Base-by-base conservation (phyloP, 2,329 filamentous ascomycete genomes). In the Mariannaea elegans region DNA sequence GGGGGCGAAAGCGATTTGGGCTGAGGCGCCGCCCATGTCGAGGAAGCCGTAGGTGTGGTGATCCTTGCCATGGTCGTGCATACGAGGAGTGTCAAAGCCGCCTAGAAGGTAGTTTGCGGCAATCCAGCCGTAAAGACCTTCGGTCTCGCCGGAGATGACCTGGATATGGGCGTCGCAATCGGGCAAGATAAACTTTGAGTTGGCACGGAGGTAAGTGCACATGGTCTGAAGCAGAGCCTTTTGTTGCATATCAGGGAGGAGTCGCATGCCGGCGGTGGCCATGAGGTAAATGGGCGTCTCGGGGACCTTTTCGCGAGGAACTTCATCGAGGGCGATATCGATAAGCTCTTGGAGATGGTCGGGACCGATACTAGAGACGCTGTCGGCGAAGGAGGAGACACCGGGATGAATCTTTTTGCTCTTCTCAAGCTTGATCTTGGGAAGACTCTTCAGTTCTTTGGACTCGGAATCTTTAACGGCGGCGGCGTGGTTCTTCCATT, bases 1-100 rank as follows among this genome's bases (percentile, higher is more conserved):
- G 1, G 95, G 95, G 2, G 94, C 94, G 76, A 99, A 99, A 0
- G 96, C 95, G 71, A 99, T 98, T 78, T 99, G 95, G 14, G 95
- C 94, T 0, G 94, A 98, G 23, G 95, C 95, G 50, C 95, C 95
- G 48, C 95, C 95, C 96, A 99, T 99, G 74, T 99, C 95, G 61
- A 99, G 81, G 72, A 99, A 99, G 1, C 95, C 95, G 75, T 98
- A 99, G 0, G 95, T 99, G 72, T 94, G 91, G 74, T 98, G 95
- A 23, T 86, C 87, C 65, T 97, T 93, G 51, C 93, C 93, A 74
- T 97, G 93, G 52, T 87, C 81, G 70, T 97, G 92, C 13, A 87
- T 79, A 49, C 89, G 80, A 0, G 92, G 89, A 16, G 85, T 81
- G 74, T 98, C 91, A 70, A 99, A 98, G 4, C 93, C 93, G 24